Conservation (phyloP, 495 filamentous ascomycete genomes). For the Pyrenula aspistea region DNA sequence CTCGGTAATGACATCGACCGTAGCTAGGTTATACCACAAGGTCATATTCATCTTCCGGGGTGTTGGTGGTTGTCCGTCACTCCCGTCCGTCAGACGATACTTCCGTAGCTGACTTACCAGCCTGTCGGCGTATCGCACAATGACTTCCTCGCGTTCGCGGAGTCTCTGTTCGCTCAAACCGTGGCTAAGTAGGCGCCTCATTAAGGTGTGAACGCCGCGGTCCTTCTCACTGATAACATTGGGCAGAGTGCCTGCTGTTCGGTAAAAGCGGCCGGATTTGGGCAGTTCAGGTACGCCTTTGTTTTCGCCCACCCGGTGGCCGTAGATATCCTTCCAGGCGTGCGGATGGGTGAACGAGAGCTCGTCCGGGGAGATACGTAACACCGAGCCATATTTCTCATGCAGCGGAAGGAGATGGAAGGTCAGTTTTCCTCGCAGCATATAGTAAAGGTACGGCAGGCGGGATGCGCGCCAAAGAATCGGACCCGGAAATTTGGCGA, state of each 20-base stretch:
- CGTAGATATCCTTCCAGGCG: conserved; percentile 47
- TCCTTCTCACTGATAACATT: conserved; percentile 14
- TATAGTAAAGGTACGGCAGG: conserved; percentile 8
- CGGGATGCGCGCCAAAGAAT: conserved; percentile 14
- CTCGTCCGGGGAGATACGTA: conserved; percentile 41
- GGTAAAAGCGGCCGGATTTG: background rate
- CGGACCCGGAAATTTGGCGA: conserved; percentile 30
- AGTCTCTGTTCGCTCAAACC: conserved; percentile 39
- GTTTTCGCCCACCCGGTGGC: conserved; percentile 14
- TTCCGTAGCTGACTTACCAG: conserved; percentile 30
- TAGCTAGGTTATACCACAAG: conserved; percentile 37
- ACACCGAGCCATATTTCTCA: conserved; percentile 34
- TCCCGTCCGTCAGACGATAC: conserved; percentile 12
- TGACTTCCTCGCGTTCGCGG: conserved; percentile 29
- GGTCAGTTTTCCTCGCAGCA: conserved; percentile 6
- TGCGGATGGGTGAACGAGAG: conserved; percentile 33
- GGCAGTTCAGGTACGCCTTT: background rate
- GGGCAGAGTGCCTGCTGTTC: conserved; percentile 7
- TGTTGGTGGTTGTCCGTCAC: conserved; percentile 3
- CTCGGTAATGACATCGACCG: conserved; percentile 50
- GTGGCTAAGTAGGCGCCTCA: conserved; percentile 36
- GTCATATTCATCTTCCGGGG: conserved; percentile 22
- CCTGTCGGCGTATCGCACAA: conserved; percentile 29
- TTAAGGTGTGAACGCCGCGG: conserved; percentile 24
- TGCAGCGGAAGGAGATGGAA: conserved; percentile 19